Percentiles rank a stretch among this genome's conserved stretches.
Conservation (phyloP, 345 rosid species). For the Alliaria petiolata region DNA sequence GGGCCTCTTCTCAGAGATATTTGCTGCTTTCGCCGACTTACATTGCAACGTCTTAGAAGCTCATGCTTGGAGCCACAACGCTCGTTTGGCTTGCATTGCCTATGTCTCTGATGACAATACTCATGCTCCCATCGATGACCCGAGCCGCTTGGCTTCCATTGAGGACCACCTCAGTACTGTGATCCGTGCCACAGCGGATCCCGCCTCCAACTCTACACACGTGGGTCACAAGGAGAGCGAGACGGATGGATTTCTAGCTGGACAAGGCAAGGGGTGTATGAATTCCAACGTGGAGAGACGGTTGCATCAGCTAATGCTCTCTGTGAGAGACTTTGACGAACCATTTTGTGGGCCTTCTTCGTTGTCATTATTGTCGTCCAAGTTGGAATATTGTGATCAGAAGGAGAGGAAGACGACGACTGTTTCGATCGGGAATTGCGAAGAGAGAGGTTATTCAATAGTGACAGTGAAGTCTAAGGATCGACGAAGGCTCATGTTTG, state of each 20-base stretch:
- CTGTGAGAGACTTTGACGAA: slow-evolving; percentile 61
- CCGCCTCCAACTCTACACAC: slow-evolving; percentile 23
- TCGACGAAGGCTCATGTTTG: slow-evolving; percentile 72
- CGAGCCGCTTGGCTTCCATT: slow-evolving; percentile 53
- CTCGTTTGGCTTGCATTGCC: slow-evolving; percentile 60
- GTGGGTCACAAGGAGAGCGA: slow-evolving; percentile 41
- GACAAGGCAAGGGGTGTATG: slow-evolving; percentile 39
- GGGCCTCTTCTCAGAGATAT: slow-evolving; percentile 76
- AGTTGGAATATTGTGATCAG: slow-evolving; percentile 19
- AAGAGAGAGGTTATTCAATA: slow-evolving; percentile 60
- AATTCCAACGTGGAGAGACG: slow-evolving; percentile 56
- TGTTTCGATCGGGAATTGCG: slow-evolving; percentile 57
- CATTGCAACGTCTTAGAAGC: slow-evolving; percentile 66
- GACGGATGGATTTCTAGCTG: slow-evolving; percentile 35
- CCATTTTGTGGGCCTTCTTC: slow-evolving; percentile 28
- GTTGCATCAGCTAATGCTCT: slow-evolving; percentile 67
- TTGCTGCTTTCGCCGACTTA: slow-evolving; percentile 55
- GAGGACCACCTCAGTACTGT: slow-evolving; percentile 59
- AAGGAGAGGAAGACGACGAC: slow-evolving; percentile 26
- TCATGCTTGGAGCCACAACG: slow-evolving; percentile 83
- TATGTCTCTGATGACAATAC: slow-evolving; percentile 52
- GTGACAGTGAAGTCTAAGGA: slow-evolving; percentile 64
- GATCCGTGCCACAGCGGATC: slow-evolving; percentile 39
- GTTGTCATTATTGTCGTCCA: slow-evolving; percentile 16
- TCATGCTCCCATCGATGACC: slow-evolving; percentile 53